These are phyloP conservation scores for Penicillium atrosanguineum DNA, from an alignment of 495 filamentous ascomycete genomes.

Conservation along the genomic window DNA sequence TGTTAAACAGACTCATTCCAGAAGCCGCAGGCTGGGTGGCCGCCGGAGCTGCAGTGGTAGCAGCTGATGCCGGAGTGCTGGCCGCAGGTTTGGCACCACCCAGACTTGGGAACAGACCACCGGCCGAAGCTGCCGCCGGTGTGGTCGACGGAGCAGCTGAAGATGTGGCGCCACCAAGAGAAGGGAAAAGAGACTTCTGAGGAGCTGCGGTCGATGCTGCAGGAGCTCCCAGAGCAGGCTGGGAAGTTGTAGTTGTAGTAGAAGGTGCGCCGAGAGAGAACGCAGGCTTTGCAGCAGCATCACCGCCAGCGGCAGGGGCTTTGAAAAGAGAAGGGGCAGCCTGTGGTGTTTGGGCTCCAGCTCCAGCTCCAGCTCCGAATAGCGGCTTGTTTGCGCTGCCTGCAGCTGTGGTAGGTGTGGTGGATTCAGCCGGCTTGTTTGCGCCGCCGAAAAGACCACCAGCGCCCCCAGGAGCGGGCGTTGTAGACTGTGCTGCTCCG, in stretches of 20 bases:
- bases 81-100: conserved; percentile 35
- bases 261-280: conserved; percentile 28
- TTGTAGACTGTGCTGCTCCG: conserved; percentile 15
- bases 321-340: conserved; percentile 38
- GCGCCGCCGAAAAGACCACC: conserved; percentile 42
- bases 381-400: conserved; percentile 17
- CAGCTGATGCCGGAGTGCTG: conserved; percentile 27
- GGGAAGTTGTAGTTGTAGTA: conserved; percentile 23
- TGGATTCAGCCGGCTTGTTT: conserved; percentile 39
- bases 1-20: conserved; percentile 26
- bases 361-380: conserved; percentile 8
- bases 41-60: conserved; percentile 23
- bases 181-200: conserved; percentile 41
- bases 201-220: conserved; percentile 35
- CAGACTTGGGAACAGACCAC: conserved; percentile 37
- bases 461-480: conserved; percentile 25
- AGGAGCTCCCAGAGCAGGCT: conserved; percentile 28
- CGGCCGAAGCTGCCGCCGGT: conserved; percentile 35
- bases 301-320: conserved; percentile 25
- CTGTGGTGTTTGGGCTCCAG: conserved; percentile 16
- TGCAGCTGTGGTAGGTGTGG: conserved; percentile 33
- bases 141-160: conserved; percentile 38
- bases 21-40: conserved; percentile 23
- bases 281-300: conserved; percentile 29
- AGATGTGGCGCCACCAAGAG: conserved; percentile 33